Base-by-base conservation (phyloP, 1,139 yeast genomes). In the Lodderomyces pseudojiufengensis region DNA sequence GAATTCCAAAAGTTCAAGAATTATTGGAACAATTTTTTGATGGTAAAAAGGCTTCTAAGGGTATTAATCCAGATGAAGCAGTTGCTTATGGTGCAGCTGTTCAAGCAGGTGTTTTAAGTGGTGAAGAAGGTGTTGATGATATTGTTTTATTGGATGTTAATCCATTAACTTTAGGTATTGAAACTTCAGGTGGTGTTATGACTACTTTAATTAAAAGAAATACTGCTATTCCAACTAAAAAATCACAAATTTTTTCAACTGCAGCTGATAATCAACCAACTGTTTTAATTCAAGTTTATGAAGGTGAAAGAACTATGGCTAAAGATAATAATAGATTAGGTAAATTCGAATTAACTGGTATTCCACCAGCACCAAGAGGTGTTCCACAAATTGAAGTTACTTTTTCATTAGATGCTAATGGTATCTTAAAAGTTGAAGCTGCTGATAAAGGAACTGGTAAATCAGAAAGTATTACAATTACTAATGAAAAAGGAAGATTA, bases 1-100 rank as follows among this genome's bases (percentile, higher is more conserved):
- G 97, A 80, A 88, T 88, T 72, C 97, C 97, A 68, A 88, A 87
- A 76, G 95, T 88, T 49, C 96, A 86, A 73, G 84, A 84, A 65
- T 75, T 88, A 54, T 76, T 88, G 50, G 95, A 88, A 68, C 75
- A 78, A 50, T 87, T 70, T 78, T 88, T 88, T 65, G 83, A 83
- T 59, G 95, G 95, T 55, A 88, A 88, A 77, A 84, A 87, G 71
- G 92, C 95, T 40, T 82, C 95, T 49, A 87, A 86, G 76, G 95
- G 95, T 70, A 87, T 88, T 59, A 88, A 88, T 73, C 97, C 97
- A 42, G 97, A 88, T 70, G 76, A 70, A 59, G 76, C 76, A 47
- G 76, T 70, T 51, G 76, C 76, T 29, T 70, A 69, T 54, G 76
- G 76, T 62, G 76, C 76, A 33, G 76, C 76, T 45, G 75, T 70